phyloP scores from a whole-genome alignment of 305 asterid species.

The Fraxinus floribunda region DNA sequence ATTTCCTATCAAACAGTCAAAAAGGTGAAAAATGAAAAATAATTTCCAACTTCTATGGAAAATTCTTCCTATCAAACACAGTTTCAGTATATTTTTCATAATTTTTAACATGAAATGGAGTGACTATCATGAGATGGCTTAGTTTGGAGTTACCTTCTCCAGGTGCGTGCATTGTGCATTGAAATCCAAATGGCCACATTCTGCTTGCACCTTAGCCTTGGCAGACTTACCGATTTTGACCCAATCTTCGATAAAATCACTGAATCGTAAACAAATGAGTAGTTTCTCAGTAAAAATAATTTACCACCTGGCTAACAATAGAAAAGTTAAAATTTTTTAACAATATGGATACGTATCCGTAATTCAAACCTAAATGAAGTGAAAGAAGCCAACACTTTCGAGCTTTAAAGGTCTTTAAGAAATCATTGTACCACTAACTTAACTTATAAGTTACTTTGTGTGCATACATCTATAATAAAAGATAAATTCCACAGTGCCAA shows the following conservation, averaged over 20 bases:
- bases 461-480: neutral
- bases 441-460: neutral
- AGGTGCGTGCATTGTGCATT: conserved; percentile 52
- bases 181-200: conserved; percentile 44
- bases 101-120: neutral
- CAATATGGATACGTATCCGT: neutral
- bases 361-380: neutral
- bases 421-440: neutral
- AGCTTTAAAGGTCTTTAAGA: neutral
- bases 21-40: too few relatives aligned
- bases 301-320: neutral
- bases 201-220: conserved; percentile 58
- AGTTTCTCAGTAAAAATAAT: neutral
- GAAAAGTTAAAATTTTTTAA: neutral
- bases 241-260: conserved; percentile 92
- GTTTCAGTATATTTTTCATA: neutral
- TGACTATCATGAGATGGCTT: neutral
- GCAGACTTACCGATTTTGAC: conserved; percentile 67
- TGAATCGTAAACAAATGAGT: conserved; percentile 9
- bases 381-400: neutral
- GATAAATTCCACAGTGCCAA: neutral
- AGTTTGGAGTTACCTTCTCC: conserved; percentile 57
- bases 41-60: too few relatives aligned
- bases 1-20: too few relatives aligned
- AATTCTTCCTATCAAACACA: too few relatives aligned